Percentiles rank a stretch among this genome's conserved stretches.
phyloP scores from a whole-genome alignment of 2,329 filamentous ascomycete species.

The Tolypocladium endophyticum region DNA sequence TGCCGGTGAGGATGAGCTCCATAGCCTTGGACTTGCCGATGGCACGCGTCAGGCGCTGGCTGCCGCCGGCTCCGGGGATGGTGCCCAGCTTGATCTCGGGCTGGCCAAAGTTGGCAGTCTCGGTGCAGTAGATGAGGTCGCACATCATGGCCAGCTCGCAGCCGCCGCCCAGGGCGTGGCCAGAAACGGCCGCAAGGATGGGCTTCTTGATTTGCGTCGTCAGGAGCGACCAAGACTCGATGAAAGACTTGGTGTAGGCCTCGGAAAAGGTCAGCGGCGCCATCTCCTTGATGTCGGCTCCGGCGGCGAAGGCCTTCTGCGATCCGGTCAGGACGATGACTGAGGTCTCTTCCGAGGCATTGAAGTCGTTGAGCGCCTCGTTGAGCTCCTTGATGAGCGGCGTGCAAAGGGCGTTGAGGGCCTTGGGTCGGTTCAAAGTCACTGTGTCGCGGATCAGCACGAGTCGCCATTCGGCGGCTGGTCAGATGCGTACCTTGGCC shows the following conservation, averaged over 20 bases:
- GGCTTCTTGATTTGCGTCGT: constrained; percentile 83
- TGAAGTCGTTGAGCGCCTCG: constrained; percentile 60
- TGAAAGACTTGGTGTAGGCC: constrained; percentile 85
- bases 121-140: constrained; percentile 85
- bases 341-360: constrained; percentile 56
- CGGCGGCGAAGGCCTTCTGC: constrained; percentile 83
- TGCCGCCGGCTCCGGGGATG: constrained; percentile 85
- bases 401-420: constrained; percentile 85
- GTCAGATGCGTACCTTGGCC: constrained; percentile 57
- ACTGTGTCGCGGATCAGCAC: constrained; percentile 40
- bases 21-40: constrained; percentile 80
- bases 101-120: constrained; percentile 83
- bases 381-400: constrained; percentile 88
- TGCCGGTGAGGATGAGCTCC: constrained; percentile 83
- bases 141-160: constrained; percentile 98
- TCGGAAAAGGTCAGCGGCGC: constrained; percentile 77
- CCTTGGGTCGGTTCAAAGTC: constrained; percentile 87
- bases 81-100: constrained; percentile 94
- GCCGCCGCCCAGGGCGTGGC: constrained; percentile 87
- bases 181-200: constrained; percentile 86
- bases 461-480: constrained; percentile 3
- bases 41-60: constrained; percentile 74
- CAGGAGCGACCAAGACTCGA: constrained; percentile 85
- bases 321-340: constrained; percentile 83
- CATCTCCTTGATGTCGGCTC: constrained; percentile 99